Conservation (phyloP, 352 stramenopile genomes). For the Phytophthora parvispora region DNA sequence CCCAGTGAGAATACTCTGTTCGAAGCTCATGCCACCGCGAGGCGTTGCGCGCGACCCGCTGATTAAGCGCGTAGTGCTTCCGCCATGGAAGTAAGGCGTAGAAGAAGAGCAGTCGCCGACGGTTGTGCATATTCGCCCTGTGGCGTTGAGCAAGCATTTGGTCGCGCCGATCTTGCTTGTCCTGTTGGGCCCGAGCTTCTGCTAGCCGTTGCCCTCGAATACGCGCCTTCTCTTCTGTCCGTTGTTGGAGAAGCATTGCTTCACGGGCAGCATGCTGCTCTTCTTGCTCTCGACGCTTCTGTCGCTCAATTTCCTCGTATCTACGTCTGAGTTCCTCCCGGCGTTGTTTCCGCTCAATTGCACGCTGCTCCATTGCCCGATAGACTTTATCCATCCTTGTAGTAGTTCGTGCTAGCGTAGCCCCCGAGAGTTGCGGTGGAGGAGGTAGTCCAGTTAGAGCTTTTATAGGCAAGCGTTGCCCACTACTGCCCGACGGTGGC, state of each 20-base stretch:
- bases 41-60: constrained; percentile 47
- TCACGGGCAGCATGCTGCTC: constrained; percentile 55
- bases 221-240: constrained; percentile 46
- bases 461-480: neutral
- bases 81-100: constrained; percentile 62
- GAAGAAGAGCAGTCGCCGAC: constrained; percentile 52
- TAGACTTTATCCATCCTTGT: constrained; percentile 52
- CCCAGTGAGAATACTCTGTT: constrained; percentile 49
- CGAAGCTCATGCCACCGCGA: constrained; percentile 56
- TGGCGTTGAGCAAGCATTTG: constrained; percentile 36
- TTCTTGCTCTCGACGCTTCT: constrained; percentile 53
- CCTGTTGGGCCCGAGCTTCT: constrained; percentile 33
- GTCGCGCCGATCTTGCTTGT: constrained; percentile 47
- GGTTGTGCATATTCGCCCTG: constrained; percentile 42
- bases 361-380: constrained; percentile 62
- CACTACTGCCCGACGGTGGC: neutral
- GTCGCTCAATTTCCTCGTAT: constrained; percentile 62
- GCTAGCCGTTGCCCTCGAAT: constrained; percentile 51
- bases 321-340: constrained; percentile 60
- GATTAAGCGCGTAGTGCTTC: constrained; percentile 29
- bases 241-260: constrained; percentile 44
- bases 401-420: neutral
- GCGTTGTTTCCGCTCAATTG: constrained; percentile 61
- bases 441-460: neutral
- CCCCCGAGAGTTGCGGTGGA: neutral